Percentiles rank a stretch among this genome's conserved stretches.
Evolutionary conservation across 305 asterid species (phyloP).

Genomic region (Caryopteris hybrid): DNA sequence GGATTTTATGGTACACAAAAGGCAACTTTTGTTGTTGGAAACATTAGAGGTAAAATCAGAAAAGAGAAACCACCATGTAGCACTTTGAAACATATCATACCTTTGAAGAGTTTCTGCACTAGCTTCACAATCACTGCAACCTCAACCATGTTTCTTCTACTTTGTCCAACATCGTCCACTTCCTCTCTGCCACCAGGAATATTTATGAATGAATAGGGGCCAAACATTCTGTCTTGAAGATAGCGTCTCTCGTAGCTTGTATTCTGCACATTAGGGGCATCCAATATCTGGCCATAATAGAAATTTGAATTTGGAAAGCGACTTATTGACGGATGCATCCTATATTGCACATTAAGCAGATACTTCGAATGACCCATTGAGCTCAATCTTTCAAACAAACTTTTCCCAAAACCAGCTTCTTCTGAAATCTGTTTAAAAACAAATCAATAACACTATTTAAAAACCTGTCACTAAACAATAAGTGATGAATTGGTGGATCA

Average conservation of each 20-base stretch:
- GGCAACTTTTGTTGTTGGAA: too few species aligned
- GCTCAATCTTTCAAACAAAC: conserved; percentile 67
- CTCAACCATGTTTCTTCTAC: conserved; percentile 60
- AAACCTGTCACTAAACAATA: background rate
- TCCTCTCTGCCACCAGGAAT: conserved; percentile 55
- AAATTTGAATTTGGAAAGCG: conserved; percentile 51
- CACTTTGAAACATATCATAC: background rate
- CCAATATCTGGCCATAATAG: conserved; percentile 34
- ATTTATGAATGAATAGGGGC: conserved; percentile 65
- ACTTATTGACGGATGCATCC: conserved; percentile 69
- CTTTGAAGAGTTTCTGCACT: conserved; percentile 44
- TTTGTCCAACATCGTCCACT: conserved; percentile 32
- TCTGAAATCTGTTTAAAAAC: conserved; percentile 36
- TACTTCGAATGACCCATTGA: conserved; percentile 48
- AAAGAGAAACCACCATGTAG: background rate
- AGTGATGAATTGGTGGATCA: background rate
- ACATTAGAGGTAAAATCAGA: too few species aligned
- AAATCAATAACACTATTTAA: background rate
- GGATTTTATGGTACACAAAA: too few species aligned
- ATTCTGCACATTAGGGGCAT: conserved; percentile 41
- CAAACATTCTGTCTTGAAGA: conserved; percentile 47
- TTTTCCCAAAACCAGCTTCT: conserved; percentile 56
- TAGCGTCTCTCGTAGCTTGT: conserved; percentile 23
- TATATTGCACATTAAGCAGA: conserved; percentile 53
- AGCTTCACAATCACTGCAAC: conserved; percentile 54